Percentiles rank a stretch among this genome's conserved stretches.
Conservation (phyloP, 2,329 filamentous ascomycete genomes). For the Aspergillus fijiensis region DNA sequence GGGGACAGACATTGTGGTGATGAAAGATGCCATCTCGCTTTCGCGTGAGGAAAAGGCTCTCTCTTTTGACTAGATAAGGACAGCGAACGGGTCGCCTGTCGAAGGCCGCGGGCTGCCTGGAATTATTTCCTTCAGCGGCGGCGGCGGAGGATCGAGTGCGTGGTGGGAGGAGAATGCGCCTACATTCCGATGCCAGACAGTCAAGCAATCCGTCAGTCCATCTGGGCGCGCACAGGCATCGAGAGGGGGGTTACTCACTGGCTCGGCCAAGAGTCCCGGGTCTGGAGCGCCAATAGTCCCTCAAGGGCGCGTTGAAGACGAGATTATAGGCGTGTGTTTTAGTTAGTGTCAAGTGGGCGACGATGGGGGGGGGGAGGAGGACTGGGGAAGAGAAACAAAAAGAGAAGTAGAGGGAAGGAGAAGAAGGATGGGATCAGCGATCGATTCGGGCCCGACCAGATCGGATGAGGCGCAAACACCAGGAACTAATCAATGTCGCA, state of each 20-base stretch:
- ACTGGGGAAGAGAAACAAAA: neutral
- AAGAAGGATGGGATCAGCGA: neutral
- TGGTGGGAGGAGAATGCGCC: constrained; percentile 9
- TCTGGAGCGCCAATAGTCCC: neutral
- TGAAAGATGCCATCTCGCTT: constrained; percentile 68
- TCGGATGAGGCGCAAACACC: neutral
- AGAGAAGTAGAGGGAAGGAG: neutral
- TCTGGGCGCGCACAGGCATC: neutral
- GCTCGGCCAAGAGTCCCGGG: neutral
- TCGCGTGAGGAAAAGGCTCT: neutral
- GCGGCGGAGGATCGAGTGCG: neutral
- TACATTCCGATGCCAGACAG: constrained; percentile 11
- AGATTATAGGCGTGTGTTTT: neutral
- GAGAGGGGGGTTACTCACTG: neutral
- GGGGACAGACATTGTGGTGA: constrained; percentile 74
- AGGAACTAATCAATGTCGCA: neutral
- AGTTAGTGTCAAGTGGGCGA: neutral
- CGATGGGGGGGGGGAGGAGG: neutral
- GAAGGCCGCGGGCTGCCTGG: neutral
- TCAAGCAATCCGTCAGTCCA: constrained; percentile 1
- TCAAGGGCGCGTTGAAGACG: neutral
- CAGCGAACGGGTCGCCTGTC: neutral
- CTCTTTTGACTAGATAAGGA: constrained; percentile 3
- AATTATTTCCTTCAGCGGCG: neutral
- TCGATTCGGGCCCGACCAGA: constrained; percentile 1